Evolutionary conservation across 2,329 filamentous ascomycete species (phyloP).

Genomic region (Chrysoporthe austroafricana): DNA sequence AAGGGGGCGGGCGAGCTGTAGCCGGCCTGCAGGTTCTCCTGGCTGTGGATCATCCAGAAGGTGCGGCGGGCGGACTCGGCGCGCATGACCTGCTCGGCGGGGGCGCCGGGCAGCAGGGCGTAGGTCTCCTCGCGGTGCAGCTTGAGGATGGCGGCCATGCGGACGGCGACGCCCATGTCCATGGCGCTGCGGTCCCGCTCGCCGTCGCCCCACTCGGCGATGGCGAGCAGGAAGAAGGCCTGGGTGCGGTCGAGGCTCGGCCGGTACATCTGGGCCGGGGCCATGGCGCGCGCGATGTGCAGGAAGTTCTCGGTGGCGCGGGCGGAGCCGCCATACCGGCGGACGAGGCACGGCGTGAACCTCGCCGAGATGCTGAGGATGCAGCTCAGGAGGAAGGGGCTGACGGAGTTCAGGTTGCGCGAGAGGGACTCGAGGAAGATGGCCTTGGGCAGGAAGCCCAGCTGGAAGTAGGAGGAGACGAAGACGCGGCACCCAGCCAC

Average conservation of each 20-base stretch:
- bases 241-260: slow-evolving; percentile 37
- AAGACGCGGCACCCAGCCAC: slow-evolving; percentile 37
- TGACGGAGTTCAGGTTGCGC: slow-evolving; percentile 31
- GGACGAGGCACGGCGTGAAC: slow-evolving; percentile 36
- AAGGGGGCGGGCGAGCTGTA: slow-evolving; percentile 40
- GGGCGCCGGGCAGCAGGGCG: slow-evolving; percentile 32
- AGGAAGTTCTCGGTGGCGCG: slow-evolving; percentile 38
- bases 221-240: slow-evolving; percentile 39
- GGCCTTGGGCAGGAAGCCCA: slow-evolving; percentile 39
- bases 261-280: slow-evolving; percentile 36
- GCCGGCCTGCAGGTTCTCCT: slow-evolving; percentile 43
- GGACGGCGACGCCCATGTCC: slow-evolving; percentile 44
- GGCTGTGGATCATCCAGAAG: slow-evolving; percentile 44
- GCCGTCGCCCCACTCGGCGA: slow-evolving; percentile 41
- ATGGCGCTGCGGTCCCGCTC: slow-evolving; percentile 39
- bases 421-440: slow-evolving; percentile 37
- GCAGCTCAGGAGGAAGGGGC: slow-evolving; percentile 36
- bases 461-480: slow-evolving; percentile 38
- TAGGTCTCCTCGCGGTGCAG: slow-evolving; percentile 45
- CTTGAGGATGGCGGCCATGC: slow-evolving; percentile 41
- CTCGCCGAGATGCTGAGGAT: slow-evolving; percentile 39
- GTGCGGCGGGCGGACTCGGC: slow-evolving; percentile 41
- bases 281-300: slow-evolving; percentile 32
- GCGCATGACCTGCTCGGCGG: slow-evolving; percentile 37
- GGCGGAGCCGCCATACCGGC: slow-evolving; percentile 32